These are phyloP conservation scores for Rhamnella rubrinervis DNA, from an alignment of 331 rosid species.

Conservation along the genomic window DNA sequence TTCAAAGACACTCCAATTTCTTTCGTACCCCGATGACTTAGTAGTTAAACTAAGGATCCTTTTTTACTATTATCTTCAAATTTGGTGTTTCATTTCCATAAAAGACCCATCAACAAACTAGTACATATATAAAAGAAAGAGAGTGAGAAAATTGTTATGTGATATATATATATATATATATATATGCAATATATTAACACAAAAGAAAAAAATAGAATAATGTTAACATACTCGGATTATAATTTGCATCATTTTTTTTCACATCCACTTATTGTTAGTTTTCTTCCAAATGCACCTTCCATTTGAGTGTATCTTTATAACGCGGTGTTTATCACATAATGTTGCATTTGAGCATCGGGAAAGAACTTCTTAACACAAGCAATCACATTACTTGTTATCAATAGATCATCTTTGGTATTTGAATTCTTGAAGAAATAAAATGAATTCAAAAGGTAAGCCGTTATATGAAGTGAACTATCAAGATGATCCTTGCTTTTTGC, in stretches of 20 bases:
- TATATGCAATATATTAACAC: not conserved
- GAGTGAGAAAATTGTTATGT: too few relatives aligned
- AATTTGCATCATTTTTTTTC: too few relatives aligned
- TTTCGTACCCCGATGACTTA: not conserved
- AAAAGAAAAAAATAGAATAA: not conserved
- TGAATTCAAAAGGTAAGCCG: not conserved
- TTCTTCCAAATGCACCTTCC: too few relatives aligned
- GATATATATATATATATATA: not conserved
- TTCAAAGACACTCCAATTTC: constrained; percentile 1
- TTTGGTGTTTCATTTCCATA: not conserved
- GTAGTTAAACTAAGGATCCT: not conserved
- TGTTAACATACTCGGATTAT: not conserved
- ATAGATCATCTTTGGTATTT: not conserved
- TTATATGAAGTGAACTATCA: not conserved
- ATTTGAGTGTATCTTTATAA: too few relatives aligned
- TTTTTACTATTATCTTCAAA: not conserved
- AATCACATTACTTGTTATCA: not conserved
- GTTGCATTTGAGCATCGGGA: not conserved
- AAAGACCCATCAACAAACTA: not conserved
- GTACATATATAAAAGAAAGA: too few relatives aligned
- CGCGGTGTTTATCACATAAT: not conserved
- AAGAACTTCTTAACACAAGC: not conserved
- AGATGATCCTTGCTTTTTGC: not conserved
- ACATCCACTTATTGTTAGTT: not conserved
- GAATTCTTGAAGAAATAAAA: too few relatives aligned